Conservation (phyloP, 2,329 filamentous ascomycete genomes). For the Aspergillus sclerotialis region DNA sequence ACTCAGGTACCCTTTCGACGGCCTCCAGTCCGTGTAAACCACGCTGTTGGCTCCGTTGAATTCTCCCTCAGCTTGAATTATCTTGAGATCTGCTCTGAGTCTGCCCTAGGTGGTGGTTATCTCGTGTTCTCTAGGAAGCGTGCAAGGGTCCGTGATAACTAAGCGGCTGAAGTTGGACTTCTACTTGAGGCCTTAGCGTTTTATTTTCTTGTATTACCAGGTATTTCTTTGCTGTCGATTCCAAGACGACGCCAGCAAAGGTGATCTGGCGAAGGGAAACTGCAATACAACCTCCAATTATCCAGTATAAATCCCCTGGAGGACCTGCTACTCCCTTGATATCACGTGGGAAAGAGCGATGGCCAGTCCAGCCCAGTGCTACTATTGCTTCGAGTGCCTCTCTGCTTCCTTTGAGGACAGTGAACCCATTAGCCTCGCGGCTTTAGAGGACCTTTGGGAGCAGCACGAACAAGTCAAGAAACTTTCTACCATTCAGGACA, state of each 20-base stretch:
- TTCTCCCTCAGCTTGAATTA: not conserved
- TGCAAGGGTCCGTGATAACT: not conserved
- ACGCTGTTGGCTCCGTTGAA: not conserved
- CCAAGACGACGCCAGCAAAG: not conserved
- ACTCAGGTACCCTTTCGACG: not conserved
- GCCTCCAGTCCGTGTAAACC: not conserved
- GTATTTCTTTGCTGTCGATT: conserved; percentile 6
- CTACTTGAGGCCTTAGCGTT: conserved; percentile 3
- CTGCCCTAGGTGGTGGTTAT: conserved; percentile 2
- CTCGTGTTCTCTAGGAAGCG: not conserved
- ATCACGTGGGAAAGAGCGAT: conserved; percentile 45
- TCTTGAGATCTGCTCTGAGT: conserved; percentile 3
- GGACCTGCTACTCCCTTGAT: not conserved
- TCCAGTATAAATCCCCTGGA: conserved; percentile 1
- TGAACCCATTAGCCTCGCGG: conserved; percentile 57
- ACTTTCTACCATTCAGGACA: conserved; percentile 26
- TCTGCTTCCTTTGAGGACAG: conserved; percentile 66
- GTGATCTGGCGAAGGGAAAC: not conserved
- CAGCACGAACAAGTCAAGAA: conserved; percentile 40
- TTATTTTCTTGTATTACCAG: conserved; percentile 12
- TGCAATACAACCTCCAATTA: not conserved
- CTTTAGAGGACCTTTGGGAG: conserved; percentile 64
- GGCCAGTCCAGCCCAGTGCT: conserved; percentile 80
- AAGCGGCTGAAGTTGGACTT: conserved; percentile 2
- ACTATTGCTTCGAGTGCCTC: conserved; percentile 87